Conservation (phyloP, 2,329 filamentous ascomycete genomes). For the Sporothrix sp. region DNA sequence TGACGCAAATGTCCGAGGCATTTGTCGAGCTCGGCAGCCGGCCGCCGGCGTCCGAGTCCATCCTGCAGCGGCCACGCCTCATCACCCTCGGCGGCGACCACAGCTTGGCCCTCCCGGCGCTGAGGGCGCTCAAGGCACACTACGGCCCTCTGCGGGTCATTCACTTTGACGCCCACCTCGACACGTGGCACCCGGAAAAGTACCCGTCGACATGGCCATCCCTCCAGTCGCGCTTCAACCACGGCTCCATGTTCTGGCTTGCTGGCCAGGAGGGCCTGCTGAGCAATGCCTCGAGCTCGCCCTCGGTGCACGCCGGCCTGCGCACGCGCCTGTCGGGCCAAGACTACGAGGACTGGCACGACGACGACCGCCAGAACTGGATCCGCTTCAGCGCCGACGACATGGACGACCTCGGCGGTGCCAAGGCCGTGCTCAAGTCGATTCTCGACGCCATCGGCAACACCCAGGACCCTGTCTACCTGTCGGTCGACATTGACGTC, state of each 20-base stretch:
- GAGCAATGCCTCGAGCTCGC: slow-evolving; percentile 54
- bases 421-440: slow-evolving; percentile 36
- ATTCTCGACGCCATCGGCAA: slow-evolving; percentile 66
- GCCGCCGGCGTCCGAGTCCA: slow-evolving; percentile 24
- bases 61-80: slow-evolving; percentile 40
- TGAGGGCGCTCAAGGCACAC: slow-evolving; percentile 53
- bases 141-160: slow-evolving; percentile 59
- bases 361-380: slow-evolving; percentile 69
- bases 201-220: slow-evolving; percentile 68
- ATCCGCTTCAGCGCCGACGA: slow-evolving; percentile 73
- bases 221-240: slow-evolving; percentile 67
- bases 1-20: slow-evolving; percentile 75
- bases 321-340: slow-evolving; percentile 63
- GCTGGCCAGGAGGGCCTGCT: slow-evolving; percentile 74
- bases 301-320: slow-evolving; percentile 72
- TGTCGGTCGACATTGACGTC: slow-evolving; percentile 29
- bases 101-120: slow-evolving; percentile 57
- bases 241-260: slow-evolving; percentile 88
- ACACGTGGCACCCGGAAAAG: slow-evolving; percentile 75
- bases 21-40: slow-evolving; percentile 56
- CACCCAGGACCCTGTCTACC: slow-evolving; percentile 58
- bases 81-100: slow-evolving; percentile 67
- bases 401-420: slow-evolving; percentile 75
- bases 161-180: slow-evolving; percentile 69
- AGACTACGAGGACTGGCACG: slow-evolving; percentile 58